These are phyloP conservation scores for Coniella lustricola DNA, from an alignment of 2,329 filamentous ascomycete species.

Conservation along the genomic window DNA sequence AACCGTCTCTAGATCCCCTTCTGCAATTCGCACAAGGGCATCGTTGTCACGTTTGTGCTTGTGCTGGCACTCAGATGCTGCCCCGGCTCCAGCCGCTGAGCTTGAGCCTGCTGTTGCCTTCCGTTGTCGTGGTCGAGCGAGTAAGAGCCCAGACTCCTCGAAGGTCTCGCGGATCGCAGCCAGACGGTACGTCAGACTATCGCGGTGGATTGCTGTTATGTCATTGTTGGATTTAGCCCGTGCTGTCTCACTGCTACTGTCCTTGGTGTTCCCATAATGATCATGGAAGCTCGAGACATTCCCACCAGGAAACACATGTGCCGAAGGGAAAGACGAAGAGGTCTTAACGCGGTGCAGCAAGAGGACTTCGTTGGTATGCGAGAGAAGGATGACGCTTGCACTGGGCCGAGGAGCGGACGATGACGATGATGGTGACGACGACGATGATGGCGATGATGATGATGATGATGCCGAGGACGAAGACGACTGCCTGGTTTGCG, in stretches of 20 bases:
- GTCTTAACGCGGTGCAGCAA: conserved; percentile 80
- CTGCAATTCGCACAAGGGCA: conserved; percentile 13
- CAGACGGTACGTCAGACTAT: conserved; percentile 67
- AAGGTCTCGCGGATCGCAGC: conserved; percentile 88
- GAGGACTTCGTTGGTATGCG: conserved; percentile 78
- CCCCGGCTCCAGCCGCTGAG: no score
- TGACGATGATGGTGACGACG: not conserved
- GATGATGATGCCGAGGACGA: not conserved
- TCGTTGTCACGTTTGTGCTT: conserved; percentile 50
- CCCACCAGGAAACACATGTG: conserved; percentile 92
- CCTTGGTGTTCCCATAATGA: no score
- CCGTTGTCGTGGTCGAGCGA: conserved; percentile 44
- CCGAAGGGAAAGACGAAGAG: conserved; percentile 78
- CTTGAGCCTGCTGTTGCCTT: not conserved
- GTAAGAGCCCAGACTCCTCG: conserved; percentile 85
- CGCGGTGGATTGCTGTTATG: conserved; percentile 56
- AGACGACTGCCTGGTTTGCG: not conserved
- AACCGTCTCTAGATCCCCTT: no score
- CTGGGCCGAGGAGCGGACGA: conserved; percentile 6
- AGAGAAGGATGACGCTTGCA: conserved; percentile 72
- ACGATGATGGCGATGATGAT: no score
- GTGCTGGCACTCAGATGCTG: no score
- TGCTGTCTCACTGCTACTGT: no score
- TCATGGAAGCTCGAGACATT: conserved; percentile 75
- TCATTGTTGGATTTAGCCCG: no score